Percentiles rank a stretch among this genome's conserved stretches.
Evolutionary conservation across 306 rosid species (phyloP).

Genomic region (Crataegus laevigata): DNA sequence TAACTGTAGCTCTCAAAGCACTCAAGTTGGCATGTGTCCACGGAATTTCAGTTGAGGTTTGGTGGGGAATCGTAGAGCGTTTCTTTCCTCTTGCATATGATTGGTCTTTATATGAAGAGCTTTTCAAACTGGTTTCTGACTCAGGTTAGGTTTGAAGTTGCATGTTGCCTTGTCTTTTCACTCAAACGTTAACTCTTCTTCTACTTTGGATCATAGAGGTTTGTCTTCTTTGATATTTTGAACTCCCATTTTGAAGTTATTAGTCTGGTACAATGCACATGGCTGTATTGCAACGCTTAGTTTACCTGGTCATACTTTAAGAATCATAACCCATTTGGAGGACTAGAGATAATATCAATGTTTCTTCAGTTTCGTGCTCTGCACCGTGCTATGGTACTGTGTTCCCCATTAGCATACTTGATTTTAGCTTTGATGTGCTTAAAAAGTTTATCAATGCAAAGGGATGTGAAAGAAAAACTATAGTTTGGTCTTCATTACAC

Average conservation of each 20-base stretch:
- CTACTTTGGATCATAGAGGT: conserved; percentile 32
- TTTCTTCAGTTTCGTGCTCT: neutral
- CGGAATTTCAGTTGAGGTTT: too few relatives aligned
- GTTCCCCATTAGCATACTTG: neutral
- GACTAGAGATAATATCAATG: neutral
- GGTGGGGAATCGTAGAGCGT: too few relatives aligned
- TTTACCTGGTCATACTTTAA: too few relatives aligned
- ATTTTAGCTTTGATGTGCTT: neutral
- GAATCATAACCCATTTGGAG: too few relatives aligned
- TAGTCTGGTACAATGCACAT: neutral
- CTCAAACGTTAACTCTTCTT: neutral
- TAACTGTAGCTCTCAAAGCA: too few relatives aligned
- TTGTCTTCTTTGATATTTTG: neutral
- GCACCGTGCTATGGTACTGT: neutral
- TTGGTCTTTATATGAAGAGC: too few relatives aligned
- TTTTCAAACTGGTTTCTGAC: too few relatives aligned
- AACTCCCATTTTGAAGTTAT: neutral
- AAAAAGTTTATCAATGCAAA: neutral
- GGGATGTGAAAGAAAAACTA: neutral
- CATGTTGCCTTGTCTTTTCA: too few relatives aligned
- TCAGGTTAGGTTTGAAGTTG: too few relatives aligned
- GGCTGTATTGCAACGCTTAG: too few relatives aligned
- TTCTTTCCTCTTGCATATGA: too few relatives aligned
- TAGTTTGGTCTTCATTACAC: neutral
- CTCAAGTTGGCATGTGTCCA: too few relatives aligned